Evolutionary conservation across 2,329 filamentous ascomycete genomes (phyloP).

Genomic region (Xylariaceae sp.): DNA sequence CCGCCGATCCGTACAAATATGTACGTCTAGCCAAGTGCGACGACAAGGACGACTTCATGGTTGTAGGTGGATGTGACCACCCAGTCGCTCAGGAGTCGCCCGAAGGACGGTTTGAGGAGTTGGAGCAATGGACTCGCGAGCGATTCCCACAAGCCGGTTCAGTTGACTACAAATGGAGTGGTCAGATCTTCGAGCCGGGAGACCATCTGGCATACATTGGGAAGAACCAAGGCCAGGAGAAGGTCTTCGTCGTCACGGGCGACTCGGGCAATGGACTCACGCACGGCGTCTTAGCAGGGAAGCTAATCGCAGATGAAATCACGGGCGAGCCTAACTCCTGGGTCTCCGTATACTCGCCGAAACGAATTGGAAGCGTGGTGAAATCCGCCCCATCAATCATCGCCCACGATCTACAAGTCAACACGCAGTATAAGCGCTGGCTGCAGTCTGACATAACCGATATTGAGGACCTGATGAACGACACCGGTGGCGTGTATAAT

Average conservation of each 20-base stretch:
- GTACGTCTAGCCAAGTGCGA: slow-evolving; percentile 52
- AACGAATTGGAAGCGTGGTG: slow-evolving; percentile 41
- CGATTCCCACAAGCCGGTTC: slow-evolving; percentile 49
- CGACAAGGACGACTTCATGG: slow-evolving; percentile 51
- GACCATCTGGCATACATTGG: slow-evolving; percentile 57
- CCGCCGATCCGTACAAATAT: slow-evolving; percentile 55
- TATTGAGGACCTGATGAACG: slow-evolving; percentile 49
- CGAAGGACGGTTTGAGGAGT: slow-evolving; percentile 45
- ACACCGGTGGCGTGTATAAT: slow-evolving; percentile 53
- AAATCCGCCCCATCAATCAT: slow-evolving; percentile 46
- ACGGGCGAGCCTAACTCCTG: slow-evolving; percentile 48
- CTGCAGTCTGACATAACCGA: slow-evolving; percentile 47
- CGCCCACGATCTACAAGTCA: slow-evolving; percentile 52
- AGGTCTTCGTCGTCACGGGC: slow-evolving; percentile 54
- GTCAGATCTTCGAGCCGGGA: slow-evolving; percentile 55
- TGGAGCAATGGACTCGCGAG: slow-evolving; percentile 52
- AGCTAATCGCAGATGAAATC: slow-evolving; percentile 53
- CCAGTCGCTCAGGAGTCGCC: slow-evolving; percentile 54
- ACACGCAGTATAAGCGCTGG: slow-evolving; percentile 54
- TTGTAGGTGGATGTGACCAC: slow-evolving; percentile 57
- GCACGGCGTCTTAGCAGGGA: slow-evolving; percentile 46
- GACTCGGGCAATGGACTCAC: slow-evolving; percentile 58
- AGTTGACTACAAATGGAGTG: slow-evolving; percentile 56
- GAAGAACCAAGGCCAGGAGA: slow-evolving; percentile 49
- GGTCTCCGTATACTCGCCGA: slow-evolving; percentile 49